These are phyloP conservation scores for Eleusine indica DNA, from an alignment of 176 grass and related monocot species.

Conservation along the genomic window DNA sequence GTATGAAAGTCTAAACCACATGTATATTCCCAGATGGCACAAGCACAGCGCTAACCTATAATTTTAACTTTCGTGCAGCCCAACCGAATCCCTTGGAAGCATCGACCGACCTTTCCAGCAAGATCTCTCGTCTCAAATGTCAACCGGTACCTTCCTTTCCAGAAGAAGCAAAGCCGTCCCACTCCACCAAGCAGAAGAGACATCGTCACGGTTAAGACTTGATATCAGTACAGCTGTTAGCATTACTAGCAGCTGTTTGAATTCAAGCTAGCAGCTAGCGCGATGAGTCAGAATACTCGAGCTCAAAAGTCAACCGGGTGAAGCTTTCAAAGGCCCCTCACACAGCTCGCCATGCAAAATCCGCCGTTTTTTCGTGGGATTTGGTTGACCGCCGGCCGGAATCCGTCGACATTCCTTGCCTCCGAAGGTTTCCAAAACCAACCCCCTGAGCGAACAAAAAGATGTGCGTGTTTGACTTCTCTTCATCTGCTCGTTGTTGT, in stretches of 20 bases:
- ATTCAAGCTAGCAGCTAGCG: not conserved
- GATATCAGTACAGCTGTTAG: not conserved
- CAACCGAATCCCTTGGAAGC: not conserved
- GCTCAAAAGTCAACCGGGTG: conserved; percentile 1
- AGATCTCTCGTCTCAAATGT: not conserved
- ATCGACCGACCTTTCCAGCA: not conserved
- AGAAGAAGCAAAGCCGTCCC: not conserved
- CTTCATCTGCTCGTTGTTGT: not conserved
- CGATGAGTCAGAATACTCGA: not conserved
- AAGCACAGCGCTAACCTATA: not conserved
- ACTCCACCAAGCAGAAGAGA: conserved; percentile 17
- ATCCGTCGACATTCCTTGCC: conserved; percentile 1
- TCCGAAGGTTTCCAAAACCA: conserved; percentile 27
- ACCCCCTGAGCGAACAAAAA: not conserved
- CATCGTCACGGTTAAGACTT: not conserved
- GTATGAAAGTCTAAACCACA: conserved; percentile 11
- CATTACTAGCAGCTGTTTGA: too few relatives aligned
- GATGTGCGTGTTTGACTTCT: conserved; percentile 1
- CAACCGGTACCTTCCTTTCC: conserved; percentile 28
- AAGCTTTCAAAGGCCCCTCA: conserved; percentile 15
- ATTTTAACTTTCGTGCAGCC: not conserved
- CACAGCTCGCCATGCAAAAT: not conserved
- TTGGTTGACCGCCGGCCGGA: conserved; percentile 1
- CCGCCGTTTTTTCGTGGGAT: conserved; percentile 4
- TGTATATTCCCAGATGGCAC: not conserved